These are phyloP conservation scores for Eucalyptus pauciflora DNA, from an alignment of 345 rosid species.

Conservation along the genomic window DNA sequence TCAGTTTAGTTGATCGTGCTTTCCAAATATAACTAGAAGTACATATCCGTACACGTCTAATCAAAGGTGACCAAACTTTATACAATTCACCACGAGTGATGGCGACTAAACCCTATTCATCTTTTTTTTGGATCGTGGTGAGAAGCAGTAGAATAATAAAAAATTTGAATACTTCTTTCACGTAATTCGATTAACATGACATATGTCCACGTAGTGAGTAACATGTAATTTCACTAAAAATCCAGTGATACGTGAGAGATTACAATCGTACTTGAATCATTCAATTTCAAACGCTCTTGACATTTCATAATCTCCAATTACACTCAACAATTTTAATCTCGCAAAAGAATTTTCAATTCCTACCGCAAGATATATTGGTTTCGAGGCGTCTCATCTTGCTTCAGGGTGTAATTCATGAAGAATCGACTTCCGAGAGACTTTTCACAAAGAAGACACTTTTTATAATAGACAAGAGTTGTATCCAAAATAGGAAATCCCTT, in stretches of 20 bases:
- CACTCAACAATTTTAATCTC: not conserved
- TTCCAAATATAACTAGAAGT: not conserved
- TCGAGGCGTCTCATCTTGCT: not conserved
- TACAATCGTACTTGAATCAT: rapidly evolving
- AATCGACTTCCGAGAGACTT: not conserved
- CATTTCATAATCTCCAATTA: rapidly evolving
- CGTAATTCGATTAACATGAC: no score
- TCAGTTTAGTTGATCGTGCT: not conserved
- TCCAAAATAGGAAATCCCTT: not conserved
- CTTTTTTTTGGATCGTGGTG: no score
- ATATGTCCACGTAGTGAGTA: no score
- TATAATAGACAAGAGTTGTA: not conserved
- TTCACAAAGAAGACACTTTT: not conserved
- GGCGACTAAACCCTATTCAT: not conserved
- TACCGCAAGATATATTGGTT: not conserved
- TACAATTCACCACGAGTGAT: not conserved
- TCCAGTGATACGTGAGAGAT: no score
- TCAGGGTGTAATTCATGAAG: not conserved
- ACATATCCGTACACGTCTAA: not conserved
- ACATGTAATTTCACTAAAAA: no score
- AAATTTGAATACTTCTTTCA: no score
- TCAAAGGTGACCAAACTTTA: not conserved
- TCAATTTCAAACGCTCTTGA: not conserved
- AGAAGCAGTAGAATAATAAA: no score
- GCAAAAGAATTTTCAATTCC: not conserved